Base-by-base conservation (phyloP, 169 alveolate genomes). In the Plasmodium fragile region DNA sequence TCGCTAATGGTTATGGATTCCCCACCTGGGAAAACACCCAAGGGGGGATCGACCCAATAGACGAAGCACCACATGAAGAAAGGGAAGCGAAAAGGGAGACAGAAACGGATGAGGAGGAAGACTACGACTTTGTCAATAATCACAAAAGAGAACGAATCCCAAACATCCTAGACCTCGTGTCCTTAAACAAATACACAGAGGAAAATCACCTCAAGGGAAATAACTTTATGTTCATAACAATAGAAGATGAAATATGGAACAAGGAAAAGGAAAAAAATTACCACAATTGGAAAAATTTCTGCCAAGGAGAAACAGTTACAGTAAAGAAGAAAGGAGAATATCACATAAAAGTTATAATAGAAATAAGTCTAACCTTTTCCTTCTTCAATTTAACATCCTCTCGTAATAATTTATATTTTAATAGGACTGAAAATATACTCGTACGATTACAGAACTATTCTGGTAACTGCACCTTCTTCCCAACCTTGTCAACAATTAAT, bases 221-320 rank as follows among this genome's bases (percentile, higher is more conserved):
- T 10, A 81, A 72, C 18, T 91, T 81, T 39, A 69, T 91, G 92
- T 91, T 91, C 39, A 81, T 91, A 70, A 3, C 32, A 2, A 73
- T 91, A 22, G 81, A 91, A 69, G 59, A 91, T 36, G 80, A 71
- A 70, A 34, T 81, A 32, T 91, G 82, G 30, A 13, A 80, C 11
- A 91, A 80, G 41, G 92, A 91, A 91, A 91, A 91, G 59, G 83
- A 91, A 69, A 80, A 69, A 18, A 81, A 91, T 69, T 91, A 45
- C 52, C 25, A 7, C 11, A 22, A 91, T 0, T 91, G 82, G 34
- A 52, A 16, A 43, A n/a, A 91, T 25, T 91, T 91, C 39, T 91
- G 94, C 28, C 34, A 91, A 36, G 32, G 34, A 18, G 55, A n/a
- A 32, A 70, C 18, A 18, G 73, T 91, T 25, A 22, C 6, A 71